phyloP scores from a whole-genome alignment of 2,329 filamentous ascomycete species.

The Thermochaetoides dissita region DNA sequence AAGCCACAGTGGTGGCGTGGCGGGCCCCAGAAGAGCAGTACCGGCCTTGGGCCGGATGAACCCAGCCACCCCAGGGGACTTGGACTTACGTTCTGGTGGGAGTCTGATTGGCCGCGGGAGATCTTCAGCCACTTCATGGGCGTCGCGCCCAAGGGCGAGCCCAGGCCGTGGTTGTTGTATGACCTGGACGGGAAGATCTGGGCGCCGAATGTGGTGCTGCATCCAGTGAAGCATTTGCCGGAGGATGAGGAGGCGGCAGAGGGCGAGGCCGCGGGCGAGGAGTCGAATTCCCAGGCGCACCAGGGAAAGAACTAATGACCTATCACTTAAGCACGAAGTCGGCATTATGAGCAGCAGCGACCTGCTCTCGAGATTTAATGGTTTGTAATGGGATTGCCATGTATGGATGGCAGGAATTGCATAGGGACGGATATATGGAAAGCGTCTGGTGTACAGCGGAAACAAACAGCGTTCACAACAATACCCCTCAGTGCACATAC shows the following conservation, averaged over 20 bases:
- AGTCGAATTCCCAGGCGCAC: not conserved
- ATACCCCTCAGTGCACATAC: too few relatives aligned
- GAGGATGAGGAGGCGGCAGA: not conserved
- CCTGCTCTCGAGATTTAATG: too few relatives aligned
- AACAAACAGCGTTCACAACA: too few relatives aligned
- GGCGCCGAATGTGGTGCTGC: constrained; percentile 23
- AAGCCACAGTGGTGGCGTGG: constrained; percentile 19
- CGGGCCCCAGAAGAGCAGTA: constrained; percentile 15
- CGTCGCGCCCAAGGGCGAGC: constrained; percentile 9
- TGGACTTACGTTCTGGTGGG: constrained; percentile 22
- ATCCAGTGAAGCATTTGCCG: constrained; percentile 22
- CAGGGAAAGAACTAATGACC: too few relatives aligned
- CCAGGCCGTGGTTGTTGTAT: constrained; percentile 18
- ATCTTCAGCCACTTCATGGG: constrained; percentile 19
- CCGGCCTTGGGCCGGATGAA: constrained; percentile 16
- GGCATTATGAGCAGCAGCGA: too few relatives aligned
- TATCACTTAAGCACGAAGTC: too few relatives aligned
- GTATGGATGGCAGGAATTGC: too few relatives aligned
- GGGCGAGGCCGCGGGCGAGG: not conserved
- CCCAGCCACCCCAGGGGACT: constrained; percentile 15
- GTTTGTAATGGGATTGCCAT: too few relatives aligned
- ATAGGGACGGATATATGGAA: too few relatives aligned
- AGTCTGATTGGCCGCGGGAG: constrained; percentile 19
- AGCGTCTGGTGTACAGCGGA: too few relatives aligned
- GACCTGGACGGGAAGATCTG: constrained; percentile 20